Evolutionary conservation across 2,329 filamentous ascomycete species (phyloP), one percentile per base, ranked within the genome.

Genomic region (Fusarium fracticaudum): DNA sequence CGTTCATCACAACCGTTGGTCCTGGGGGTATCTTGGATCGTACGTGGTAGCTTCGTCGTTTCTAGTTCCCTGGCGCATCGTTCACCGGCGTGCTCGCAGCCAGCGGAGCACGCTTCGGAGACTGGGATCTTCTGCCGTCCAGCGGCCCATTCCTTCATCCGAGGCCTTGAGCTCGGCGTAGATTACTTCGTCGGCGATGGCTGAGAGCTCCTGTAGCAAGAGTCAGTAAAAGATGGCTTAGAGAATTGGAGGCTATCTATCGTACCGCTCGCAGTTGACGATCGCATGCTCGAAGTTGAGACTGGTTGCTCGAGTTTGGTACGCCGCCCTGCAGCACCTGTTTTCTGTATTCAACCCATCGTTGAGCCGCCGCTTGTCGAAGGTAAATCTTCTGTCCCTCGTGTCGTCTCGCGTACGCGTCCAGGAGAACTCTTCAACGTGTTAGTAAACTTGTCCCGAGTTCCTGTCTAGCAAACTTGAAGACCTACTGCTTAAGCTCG

Each of bases 371-470:
- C 33, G 83, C 84, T 79, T 92, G 90, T 40, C 90, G 86, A 66
- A 90, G 83, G 74, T 89, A 90, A 74, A 92, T 92, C 83, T 91
- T 92, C 74, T 91, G 90, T 35, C 84, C 89, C 77, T 91, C 88
- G 80, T 92, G 90, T 59, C 90, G 85, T 75, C 90, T 86, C 14
- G 89, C 85, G 75, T 87, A 90, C 29, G 89, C 88, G 75, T 92
- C 90, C 45, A 92, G 84, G 55, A 87, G 83, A 66, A 91, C 85
- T 76, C 89, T 91, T 69, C 66, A 22, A 43, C 51, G 43, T 8
- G 69, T 74, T 63, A 74, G 66, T 47, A 50, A 51, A 35, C 14
- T 11, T 15, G 29, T 20, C 38, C 45, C n/a, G 15, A 15, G 24
- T 51, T 13, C 24, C 38, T 22, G 38, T 31, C 10, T 17, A 18